Evolutionary conservation across 768 basidiomycete species (phyloP), one percentile per base, ranked within the genome.

Genomic region (Mycena metata): DNA sequence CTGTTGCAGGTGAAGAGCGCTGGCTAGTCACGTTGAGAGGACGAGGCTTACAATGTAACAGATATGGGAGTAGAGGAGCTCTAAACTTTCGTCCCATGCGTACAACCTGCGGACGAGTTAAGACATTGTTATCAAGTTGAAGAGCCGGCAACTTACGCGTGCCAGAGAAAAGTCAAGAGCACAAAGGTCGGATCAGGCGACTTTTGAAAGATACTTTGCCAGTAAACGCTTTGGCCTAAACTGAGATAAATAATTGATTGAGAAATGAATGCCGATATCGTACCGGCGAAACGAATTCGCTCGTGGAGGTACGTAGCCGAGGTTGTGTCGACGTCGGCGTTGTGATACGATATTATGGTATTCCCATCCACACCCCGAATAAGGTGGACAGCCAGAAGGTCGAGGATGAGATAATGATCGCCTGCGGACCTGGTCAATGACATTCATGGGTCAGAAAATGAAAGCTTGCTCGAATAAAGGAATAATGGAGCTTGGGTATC

Each of bases 41-140:
- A 41, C 52, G 12, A 39, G 23, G 72, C 84, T 70, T 65, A 88
- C 88, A 52, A 89, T 78, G 47, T 72, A 76, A 66, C 80, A 85
- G 57, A 90, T 83, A 70, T 89, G 84, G 1, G 78, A 70, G 60
- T 89, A 89, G 17, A 90, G 76, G 46, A 79, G 77, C 69, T 89
- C 89, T 4, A 90, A 74, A 0, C 88, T 82, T 73, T 90, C 83
- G 66, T 90, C 89, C 88, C 88, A 90, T 0, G 86, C 85, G 70
- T 90, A 90, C 66, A 89, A 52, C 21, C 66, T 63, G n/a, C 11
- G 19, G 13, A 10, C n/a, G 8, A 13, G 3, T 42, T 41, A 8
- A 43, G 33, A 52, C 13, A 42, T 30, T 11, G 13, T 21, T 55
- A 6, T n/a, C 21, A 55, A 5, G 41, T 19, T 41, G 26, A 21